Evolutionary conservation across 495 filamentous ascomycete genomes (phyloP).

Genomic region (Aspergillus heteromorphus): DNA sequence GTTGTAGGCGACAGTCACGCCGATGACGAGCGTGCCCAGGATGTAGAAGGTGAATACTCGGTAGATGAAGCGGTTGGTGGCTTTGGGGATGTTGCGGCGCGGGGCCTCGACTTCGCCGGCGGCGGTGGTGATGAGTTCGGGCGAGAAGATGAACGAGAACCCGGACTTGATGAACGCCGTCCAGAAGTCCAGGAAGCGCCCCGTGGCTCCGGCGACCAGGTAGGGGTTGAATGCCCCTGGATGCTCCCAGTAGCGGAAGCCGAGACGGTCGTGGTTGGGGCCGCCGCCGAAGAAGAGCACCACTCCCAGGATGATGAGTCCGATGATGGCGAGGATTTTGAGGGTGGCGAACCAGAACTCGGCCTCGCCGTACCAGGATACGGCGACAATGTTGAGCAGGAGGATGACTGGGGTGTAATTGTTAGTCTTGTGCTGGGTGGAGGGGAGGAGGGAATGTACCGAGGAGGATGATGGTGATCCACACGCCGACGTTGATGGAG

Average conservation of each 20-base stretch:
- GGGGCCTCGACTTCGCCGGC: constrained; percentile 78
- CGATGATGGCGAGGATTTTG: constrained; percentile 70
- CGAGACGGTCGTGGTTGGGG: constrained; percentile 55
- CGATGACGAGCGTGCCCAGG: constrained; percentile 49
- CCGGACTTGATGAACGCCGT: constrained; percentile 39
- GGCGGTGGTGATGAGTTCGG: constrained; percentile 70
- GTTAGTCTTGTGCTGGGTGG: neutral
- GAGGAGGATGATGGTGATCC: constrained; percentile 66
- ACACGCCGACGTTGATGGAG: constrained; percentile 46
- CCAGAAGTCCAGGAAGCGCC: constrained; percentile 39
- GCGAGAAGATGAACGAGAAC: constrained; percentile 55
- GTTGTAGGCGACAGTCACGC: constrained; percentile 46
- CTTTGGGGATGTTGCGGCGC: constrained; percentile 68
- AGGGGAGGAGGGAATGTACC: constrained; percentile 34
- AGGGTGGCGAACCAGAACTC: constrained; percentile 70
- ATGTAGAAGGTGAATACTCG: constrained; percentile 78
- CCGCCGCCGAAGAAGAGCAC: constrained; percentile 64
- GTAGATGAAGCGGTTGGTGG: constrained; percentile 76
- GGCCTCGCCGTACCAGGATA: constrained; percentile 65
- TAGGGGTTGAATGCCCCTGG: constrained; percentile 64
- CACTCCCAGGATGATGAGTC: constrained; percentile 61
- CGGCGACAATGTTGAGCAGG: constrained; percentile 60
- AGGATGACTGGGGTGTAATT: constrained; percentile 57
- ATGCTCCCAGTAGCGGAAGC: constrained; percentile 66
- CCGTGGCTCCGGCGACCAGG: constrained; percentile 21